Evolutionary conservation across 2,329 filamentous ascomycete genomes (phyloP).

Genomic region (Hawksworthiomyces lignivorus): DNA sequence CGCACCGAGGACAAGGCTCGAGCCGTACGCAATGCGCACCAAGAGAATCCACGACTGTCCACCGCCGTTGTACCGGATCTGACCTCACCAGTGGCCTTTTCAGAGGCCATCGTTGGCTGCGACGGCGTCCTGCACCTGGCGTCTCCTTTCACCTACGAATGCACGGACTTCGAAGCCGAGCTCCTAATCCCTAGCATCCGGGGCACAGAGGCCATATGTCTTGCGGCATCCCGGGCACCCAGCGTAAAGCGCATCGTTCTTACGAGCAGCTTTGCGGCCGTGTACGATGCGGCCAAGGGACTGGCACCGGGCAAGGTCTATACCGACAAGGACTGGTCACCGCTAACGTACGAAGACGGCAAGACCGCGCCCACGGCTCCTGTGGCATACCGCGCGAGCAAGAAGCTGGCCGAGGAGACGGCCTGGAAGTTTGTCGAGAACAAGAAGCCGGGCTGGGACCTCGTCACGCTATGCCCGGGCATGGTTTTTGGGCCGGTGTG

Average conservation of each 20-base stretch:
- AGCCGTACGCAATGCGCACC: too few relatives aligned
- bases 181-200: too few relatives aligned
- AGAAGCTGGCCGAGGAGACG: conserved; percentile 45
- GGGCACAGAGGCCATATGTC: too few relatives aligned
- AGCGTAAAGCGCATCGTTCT: conserved; percentile 19
- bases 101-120: too few relatives aligned
- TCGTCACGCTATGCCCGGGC: conserved; percentile 24
- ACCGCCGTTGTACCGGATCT: too few relatives aligned
- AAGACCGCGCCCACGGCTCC: conserved; percentile 22
- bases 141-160: too few relatives aligned
- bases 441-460: conserved; percentile 35
- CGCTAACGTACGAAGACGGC: conserved; percentile 34
- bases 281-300: conserved; percentile 18
- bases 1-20: too few relatives aligned
- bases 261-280: conserved; percentile 15
- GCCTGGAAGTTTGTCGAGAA: conserved; percentile 43
- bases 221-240: too few relatives aligned
- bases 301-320: conserved; percentile 21
- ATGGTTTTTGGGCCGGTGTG: conserved; percentile 10
- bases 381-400: conserved; percentile 49
- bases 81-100: too few relatives aligned
- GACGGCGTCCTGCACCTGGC: too few relatives aligned
- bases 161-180: too few relatives aligned
- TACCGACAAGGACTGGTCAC: conserved; percentile 46
- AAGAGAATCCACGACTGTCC: too few relatives aligned